Evolutionary conservation across 2,329 filamentous ascomycete species (phyloP), one percentile per base, ranked within the genome.

Genomic region (Cladosporium sp.): DNA sequence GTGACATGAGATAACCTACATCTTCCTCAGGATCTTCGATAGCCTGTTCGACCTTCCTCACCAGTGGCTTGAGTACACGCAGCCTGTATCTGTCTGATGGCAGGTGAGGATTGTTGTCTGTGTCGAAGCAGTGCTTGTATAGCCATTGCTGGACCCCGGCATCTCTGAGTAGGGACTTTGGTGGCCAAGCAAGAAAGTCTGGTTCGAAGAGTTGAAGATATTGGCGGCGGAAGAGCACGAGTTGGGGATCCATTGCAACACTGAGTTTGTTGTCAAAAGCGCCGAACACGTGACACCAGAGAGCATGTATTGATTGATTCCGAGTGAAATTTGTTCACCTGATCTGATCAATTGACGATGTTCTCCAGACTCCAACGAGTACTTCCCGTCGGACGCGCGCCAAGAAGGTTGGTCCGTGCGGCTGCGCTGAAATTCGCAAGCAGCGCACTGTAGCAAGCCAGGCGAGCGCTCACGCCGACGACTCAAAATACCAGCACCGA

Each of bases 1-100:
- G 59, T 44, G 51, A 58, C 12, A n/a, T 47, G 34, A 18, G 32
- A 38, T 26, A 58, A 82, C 91, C 82, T 90, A 96, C 93, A 89
- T 96, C 88, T 83, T 92, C 84, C 72, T 97, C 91, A 78, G 92
- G 93, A 77, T 97, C 88, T 66, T 87, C 83, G 58, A 96, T 92
- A 38, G 90, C 86, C 34, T 83, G 80, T 77, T 97, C 92, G 62
- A 97, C 88, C 65, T 83, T 86, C 8, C 83, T 79, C 14, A 92
- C 80, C 38, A 97, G 82, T 68, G 87, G 81, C 76, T 96, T 97
- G 61, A 97, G 78, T 0, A 92, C 85, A 67, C 87, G 85, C 18
- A 90, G 78, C 70, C 88, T 87, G 75, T 96, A 96, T 61, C 88
- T 81, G 24, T 83, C 80, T 8, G 91, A 90, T 21, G 91, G 90